phyloP scores from a whole-genome alignment of 2,329 filamentous ascomycete species.

The Alternaria sp. region DNA sequence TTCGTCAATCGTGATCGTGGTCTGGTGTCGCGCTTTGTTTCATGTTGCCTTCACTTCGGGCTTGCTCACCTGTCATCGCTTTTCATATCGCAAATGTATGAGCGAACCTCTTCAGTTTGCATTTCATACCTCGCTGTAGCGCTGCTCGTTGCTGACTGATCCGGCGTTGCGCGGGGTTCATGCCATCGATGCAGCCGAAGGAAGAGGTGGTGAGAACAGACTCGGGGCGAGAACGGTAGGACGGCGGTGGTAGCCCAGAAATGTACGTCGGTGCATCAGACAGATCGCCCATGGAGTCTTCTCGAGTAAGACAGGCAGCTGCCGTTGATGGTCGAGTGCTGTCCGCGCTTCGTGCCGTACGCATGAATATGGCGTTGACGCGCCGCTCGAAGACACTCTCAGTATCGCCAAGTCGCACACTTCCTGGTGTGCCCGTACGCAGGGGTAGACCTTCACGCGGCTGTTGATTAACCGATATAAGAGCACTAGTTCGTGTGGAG shows the following conservation, averaged over 20 bases:
- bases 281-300: slow-evolving; percentile 44
- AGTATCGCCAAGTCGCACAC: slow-evolving; percentile 19
- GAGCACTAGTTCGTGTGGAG: slow-evolving; percentile 4
- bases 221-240: slow-evolving; percentile 42
- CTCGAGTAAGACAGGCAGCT: slow-evolving; percentile 25
- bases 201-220: slow-evolving; percentile 47
- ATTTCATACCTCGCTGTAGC: slow-evolving; percentile 34
- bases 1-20: neutral
- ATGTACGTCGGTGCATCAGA: slow-evolving; percentile 48
- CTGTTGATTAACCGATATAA: slow-evolving; percentile 6
- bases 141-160: slow-evolving; percentile 37
- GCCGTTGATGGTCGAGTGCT: slow-evolving; percentile 26
- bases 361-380: slow-evolving; percentile 23
- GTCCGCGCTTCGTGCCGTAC: slow-evolving; percentile 17
- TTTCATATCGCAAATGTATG: slow-evolving; percentile 29
- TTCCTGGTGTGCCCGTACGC: slow-evolving; percentile 21
- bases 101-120: slow-evolving; percentile 40
- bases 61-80: slow-evolving; percentile 5
- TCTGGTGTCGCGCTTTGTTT: neutral
- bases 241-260: slow-evolving; percentile 44
- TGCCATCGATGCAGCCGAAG: slow-evolving; percentile 48
- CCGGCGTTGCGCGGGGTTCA: slow-evolving; percentile 39
- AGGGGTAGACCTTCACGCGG: slow-evolving; percentile 9
- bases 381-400: slow-evolving; percentile 30
- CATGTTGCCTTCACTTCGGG: neutral